Conservation (phyloP, 306 rosid genomes). For the Mimosa bimucronata region DNA sequence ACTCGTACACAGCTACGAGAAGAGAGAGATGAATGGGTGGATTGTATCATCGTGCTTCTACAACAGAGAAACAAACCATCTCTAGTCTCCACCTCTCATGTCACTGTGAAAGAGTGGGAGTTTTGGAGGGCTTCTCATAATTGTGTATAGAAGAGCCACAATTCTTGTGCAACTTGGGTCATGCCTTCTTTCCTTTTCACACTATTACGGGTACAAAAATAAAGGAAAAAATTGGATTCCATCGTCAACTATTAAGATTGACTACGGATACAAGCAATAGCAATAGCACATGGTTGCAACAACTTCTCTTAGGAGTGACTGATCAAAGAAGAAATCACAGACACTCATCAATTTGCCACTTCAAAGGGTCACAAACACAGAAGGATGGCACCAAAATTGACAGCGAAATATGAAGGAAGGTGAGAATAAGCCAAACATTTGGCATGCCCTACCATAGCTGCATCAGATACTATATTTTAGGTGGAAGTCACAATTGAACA, state of each 20-base stretch:
- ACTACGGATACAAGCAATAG: too few relatives aligned
- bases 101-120: neutral
- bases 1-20: neutral
- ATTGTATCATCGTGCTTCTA: neutral
- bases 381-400: neutral
- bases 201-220: too few relatives aligned
- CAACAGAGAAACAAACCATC: neutral
- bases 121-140: neutral
- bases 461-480: constrained; percentile 2
- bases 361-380: neutral
- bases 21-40: too few relatives aligned
- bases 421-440: neutral
- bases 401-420: neutral
- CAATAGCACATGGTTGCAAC: neutral
- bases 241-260: too few relatives aligned
- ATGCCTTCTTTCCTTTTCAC: too few relatives aligned
- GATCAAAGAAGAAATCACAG: neutral
- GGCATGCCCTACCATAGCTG: constrained; percentile 4
- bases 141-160: neutral
- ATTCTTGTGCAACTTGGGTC: too few relatives aligned
- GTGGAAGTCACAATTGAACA: neutral
- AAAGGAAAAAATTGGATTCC: too few relatives aligned
- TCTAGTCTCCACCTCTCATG: neutral
- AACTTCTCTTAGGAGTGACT: neutral
- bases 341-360: neutral